These are phyloP conservation scores for Pouteria campechiana DNA, from an alignment of 179 eudicot genomes.

Conservation along the genomic window DNA sequence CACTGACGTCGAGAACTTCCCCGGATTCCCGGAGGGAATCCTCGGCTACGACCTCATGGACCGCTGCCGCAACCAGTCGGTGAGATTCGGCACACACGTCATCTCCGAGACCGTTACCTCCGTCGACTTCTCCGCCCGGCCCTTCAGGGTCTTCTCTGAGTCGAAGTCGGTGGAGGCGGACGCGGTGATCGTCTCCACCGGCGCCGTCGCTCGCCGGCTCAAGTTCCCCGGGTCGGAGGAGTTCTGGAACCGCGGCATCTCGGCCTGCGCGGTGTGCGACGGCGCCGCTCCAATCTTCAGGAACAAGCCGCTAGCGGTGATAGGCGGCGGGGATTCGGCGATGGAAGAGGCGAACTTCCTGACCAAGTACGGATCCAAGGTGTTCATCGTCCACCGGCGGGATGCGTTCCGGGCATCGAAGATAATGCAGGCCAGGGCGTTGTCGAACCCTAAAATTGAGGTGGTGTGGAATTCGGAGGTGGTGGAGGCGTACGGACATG, in stretches of 20 bases:
- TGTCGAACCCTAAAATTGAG: conserved; percentile 70
- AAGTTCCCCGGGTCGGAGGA: conserved; percentile 42
- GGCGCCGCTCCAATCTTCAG: conserved; percentile 91
- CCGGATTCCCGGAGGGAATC: conserved; percentile 79
- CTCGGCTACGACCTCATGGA: conserved; percentile 56
- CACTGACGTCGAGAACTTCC: conserved; percentile 91
- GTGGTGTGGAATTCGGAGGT: conserved; percentile 79
- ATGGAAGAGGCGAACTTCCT: conserved; percentile 91
- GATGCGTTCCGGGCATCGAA: conserved; percentile 79
- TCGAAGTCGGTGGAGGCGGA: conserved; percentile 37
- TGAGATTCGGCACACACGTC: conserved; percentile 55
- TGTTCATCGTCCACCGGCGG: conserved; percentile 77
- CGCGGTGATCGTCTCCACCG: conserved; percentile 58
- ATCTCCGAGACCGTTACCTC: conserved; percentile 54
- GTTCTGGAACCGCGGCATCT: conserved; percentile 82
- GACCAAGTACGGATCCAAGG: conserved; percentile 81
- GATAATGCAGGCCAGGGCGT: conserved; percentile 76
- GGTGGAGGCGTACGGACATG: conserved; percentile 66
- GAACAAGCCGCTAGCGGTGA: conserved; percentile 71
- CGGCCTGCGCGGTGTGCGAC: conserved; percentile 96
- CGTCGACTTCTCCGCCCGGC: conserved; percentile 45
- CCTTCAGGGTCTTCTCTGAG: conserved; percentile 43
- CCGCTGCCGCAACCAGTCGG: conserved; percentile 40
- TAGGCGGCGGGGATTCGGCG: conserved; percentile 96
- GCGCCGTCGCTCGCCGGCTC: conserved; percentile 52